phyloP scores from a whole-genome alignment of 2,329 filamentous ascomycete species.

The Claviceps capensis region DNA sequence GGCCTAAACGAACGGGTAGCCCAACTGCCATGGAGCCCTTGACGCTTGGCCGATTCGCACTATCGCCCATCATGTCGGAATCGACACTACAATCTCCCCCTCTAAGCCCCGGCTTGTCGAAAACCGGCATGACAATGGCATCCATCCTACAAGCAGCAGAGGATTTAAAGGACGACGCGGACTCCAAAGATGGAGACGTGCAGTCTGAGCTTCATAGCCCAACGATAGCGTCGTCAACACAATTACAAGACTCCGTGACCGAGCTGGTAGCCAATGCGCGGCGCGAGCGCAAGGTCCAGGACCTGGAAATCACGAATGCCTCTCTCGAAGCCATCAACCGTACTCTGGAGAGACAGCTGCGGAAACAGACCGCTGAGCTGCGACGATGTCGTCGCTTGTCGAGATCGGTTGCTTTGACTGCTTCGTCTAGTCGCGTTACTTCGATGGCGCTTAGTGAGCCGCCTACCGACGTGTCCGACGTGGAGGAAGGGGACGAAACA shows the following conservation, averaged over 20 bases:
- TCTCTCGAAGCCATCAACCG: slow-evolving; percentile 91
- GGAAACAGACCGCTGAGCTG: slow-evolving; percentile 80
- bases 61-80: slow-evolving; percentile 21
- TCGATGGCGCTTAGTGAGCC: slow-evolving; percentile 30
- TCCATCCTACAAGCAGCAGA: slow-evolving; percentile 43
- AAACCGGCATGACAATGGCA: slow-evolving; percentile 34
- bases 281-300: slow-evolving; percentile 85
- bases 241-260: slow-evolving; percentile 46
- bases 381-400: slow-evolving; percentile 78
- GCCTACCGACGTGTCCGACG: slow-evolving; percentile 33
- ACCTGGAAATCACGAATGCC: slow-evolving; percentile 92
- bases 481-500: slow-evolving; percentile 30
- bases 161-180: slow-evolving; percentile 26
- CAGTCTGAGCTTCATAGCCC: slow-evolving; percentile 36
- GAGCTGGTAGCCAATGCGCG: slow-evolving; percentile 80
- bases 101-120: slow-evolving; percentile 16
- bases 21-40: slow-evolving; percentile 23
- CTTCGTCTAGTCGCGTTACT: slow-evolving; percentile 29
- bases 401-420: slow-evolving; percentile 60
- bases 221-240: slow-evolving; percentile 38
- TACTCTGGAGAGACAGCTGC: slow-evolving; percentile 77
- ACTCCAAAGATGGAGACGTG: slow-evolving; percentile 15
- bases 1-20: slow-evolving; percentile 29
- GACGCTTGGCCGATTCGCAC: slow-evolving; percentile 19
- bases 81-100: slow-evolving; percentile 21